Percentiles rank a stretch among this genome's conserved stretches.
Evolutionary conservation across 1,284 basidiomycete species (phyloP).

Genomic region (Trichosporon faecale): DNA sequence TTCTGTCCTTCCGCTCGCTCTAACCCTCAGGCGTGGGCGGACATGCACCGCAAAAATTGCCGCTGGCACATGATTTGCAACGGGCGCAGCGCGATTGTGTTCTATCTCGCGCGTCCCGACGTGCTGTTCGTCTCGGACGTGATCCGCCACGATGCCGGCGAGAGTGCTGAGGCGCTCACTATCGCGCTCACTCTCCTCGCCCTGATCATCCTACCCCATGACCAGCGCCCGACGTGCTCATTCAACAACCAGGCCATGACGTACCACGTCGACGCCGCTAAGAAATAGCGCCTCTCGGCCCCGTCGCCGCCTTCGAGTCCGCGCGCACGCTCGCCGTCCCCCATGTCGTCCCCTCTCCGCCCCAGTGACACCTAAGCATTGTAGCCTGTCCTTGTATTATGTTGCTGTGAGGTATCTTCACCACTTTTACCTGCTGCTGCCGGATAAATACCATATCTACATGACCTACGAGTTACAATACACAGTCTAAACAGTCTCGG

Average conservation of each 20-base stretch:
- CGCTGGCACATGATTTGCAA: slow-evolving; percentile 19
- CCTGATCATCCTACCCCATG: neutral
- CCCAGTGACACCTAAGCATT: too few relatives aligned
- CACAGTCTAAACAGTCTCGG: neutral
- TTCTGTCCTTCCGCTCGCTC: neutral
- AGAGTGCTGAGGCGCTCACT: neutral
- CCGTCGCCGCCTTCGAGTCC: neutral
- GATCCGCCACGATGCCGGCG: slow-evolving; percentile 14
- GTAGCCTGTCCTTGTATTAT: too few relatives aligned
- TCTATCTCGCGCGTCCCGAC: slow-evolving; percentile 20
- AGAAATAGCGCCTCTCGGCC: neutral
- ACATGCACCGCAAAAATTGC: slow-evolving; percentile 15
- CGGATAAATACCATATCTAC: neutral
- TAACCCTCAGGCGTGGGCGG: slow-evolving; percentile 16
- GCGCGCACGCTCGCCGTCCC: neutral
- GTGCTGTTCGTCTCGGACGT: slow-evolving; percentile 12
- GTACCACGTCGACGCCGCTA: neutral
- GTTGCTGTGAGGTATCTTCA: too few relatives aligned
- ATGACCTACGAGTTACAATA: neutral
- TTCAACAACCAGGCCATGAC: slow-evolving; percentile 10
- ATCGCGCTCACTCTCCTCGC: slow-evolving; percentile 9
- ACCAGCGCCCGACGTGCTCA: slow-evolving; percentile 7
- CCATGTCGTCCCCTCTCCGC: neutral
- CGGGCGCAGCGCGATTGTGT: slow-evolving; percentile 11
- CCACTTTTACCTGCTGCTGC: too few relatives aligned